Percentiles rank a stretch among this genome's conserved stretches.
These are phyloP conservation scores for Chlorella sp. DNA, from an alignment of 139 green algal genomes.

Conservation along the genomic window DNA sequence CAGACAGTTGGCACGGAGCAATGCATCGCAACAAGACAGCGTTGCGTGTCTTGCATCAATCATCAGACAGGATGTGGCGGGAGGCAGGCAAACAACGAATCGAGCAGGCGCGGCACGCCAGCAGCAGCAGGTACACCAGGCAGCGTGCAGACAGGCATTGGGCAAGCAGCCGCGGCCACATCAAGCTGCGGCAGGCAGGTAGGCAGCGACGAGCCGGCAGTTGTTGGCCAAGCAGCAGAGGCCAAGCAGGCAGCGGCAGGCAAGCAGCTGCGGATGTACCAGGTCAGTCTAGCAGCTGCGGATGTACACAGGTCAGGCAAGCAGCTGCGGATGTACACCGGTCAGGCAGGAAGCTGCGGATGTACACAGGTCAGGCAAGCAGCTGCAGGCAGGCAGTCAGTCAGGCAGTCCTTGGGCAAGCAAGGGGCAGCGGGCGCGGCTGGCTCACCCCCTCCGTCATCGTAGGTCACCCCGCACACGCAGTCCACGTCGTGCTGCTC, in stretches of 20 bases:
- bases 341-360: not conserved
- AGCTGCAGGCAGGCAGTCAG: not conserved
- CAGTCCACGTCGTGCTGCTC: conserved; percentile 23
- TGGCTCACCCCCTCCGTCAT: conserved; percentile 11
- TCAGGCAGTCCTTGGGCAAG: too few relatives aligned
- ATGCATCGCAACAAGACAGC: not conserved
- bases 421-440: not conserved
- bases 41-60: too few relatives aligned
- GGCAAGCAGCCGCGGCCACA: too few relatives aligned
- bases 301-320: too few relatives aligned
- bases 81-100: too few relatives aligned
- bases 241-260: not conserved
- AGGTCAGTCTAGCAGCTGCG: too few relatives aligned
- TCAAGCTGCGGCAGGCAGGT: not conserved
- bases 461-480: not conserved
- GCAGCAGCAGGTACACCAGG: too few relatives aligned
- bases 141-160: too few relatives aligned
- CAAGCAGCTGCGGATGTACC: not conserved
- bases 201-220: not conserved
- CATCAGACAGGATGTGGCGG: too few relatives aligned
- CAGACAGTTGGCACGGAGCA: too few relatives aligned
- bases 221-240: not conserved
- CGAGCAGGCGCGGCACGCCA: too few relatives aligned
- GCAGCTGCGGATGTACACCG: not conserved
- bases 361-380: too few relatives aligned